Evolutionary conservation across 2,329 filamentous ascomycete genomes (phyloP).

Genomic region (Hymenoscyphus repandus): DNA sequence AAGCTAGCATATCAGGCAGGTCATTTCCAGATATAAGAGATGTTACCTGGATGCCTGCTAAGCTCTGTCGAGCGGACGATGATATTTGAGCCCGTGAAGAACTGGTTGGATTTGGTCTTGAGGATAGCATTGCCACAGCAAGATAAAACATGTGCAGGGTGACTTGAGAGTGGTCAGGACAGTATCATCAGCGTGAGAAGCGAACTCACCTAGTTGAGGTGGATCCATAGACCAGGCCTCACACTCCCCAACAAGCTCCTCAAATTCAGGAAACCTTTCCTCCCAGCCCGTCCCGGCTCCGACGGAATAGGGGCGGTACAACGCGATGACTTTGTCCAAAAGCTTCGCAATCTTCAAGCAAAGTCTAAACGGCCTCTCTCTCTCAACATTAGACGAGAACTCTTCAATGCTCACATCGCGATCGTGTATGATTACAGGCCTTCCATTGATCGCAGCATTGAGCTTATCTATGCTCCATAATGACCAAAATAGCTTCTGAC

Average conservation of each 20-base stretch:
- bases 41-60: neutral
- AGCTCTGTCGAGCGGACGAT: slow-evolving; percentile 1
- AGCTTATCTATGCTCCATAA: slow-evolving; percentile 4
- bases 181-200: neutral
- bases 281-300: slow-evolving; percentile 4
- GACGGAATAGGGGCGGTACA: slow-evolving; percentile 1
- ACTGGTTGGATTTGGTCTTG: neutral
- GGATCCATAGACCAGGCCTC: slow-evolving; percentile 1
- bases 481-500: slow-evolving; percentile 3
- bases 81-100: neutral
- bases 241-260: slow-evolving; percentile 1
- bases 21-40: neutral
- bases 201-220: neutral
- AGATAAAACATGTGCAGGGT: slow-evolving; percentile 4
- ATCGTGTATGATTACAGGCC: slow-evolving; percentile 3
- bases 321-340: neutral
- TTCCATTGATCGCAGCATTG: slow-evolving; percentile 5
- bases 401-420: slow-evolving; percentile 1
- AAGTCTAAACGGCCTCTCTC: neutral
- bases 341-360: slow-evolving; percentile 2
- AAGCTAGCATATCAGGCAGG: neutral
- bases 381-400: neutral
- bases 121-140: slow-evolving; percentile 2
- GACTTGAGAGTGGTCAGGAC: neutral
- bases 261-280: slow-evolving; percentile 2